Evolutionary conservation across 176 grass and related monocot genomes (phyloP), one percentile per base, ranked within the genome.

Genomic region (Aechmea fasciata): DNA sequence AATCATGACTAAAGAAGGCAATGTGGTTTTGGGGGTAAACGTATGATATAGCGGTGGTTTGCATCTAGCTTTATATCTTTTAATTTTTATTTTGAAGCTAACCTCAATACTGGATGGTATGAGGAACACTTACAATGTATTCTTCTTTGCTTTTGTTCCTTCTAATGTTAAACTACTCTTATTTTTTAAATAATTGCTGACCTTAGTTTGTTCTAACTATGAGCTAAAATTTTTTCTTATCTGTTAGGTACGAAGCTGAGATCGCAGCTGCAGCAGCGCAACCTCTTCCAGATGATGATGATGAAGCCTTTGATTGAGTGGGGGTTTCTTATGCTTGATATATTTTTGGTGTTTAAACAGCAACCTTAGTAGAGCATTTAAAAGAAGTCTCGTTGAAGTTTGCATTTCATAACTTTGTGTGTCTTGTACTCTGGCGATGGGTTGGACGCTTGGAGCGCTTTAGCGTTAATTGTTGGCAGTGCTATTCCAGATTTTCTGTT

Each of bases 231-330:
- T 7, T n/a, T 47, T n/a, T n/a, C 0, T 57, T 11, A 23, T 11
- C 66, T 28, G 47, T n/a, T 13, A 59, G 12, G 7, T 53, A 61
- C 28, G 51, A 84, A 75, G 65, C 68, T 25, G 57, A 29, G 17
- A n/a, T 52, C 0, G n/a, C 29, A 12, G 50, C 68, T 41, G 48
- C 33, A 47, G 69, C 53, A 55, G 63, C 49, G 20, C 55, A 74
- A 68, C 47, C 69, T 17, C 76, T 78, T 47, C 76, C 76, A 65
- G 33, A 80, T 78, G 73, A 78, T 52, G 57, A 73, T 13, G 72
- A 50, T 3, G 23, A 82, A 59, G 71, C 53, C 65, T 1, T 93
- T 81, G 90, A 4, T 72, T 66, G 57, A 65, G n/a, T 88, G 80
- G 28, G 15, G 14, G 28, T 10, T 47, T 10, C 41, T 11, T 12